Evolutionary conservation across 2,329 filamentous ascomycete genomes (phyloP).

Genomic region (Talaromyces rugulosus): DNA sequence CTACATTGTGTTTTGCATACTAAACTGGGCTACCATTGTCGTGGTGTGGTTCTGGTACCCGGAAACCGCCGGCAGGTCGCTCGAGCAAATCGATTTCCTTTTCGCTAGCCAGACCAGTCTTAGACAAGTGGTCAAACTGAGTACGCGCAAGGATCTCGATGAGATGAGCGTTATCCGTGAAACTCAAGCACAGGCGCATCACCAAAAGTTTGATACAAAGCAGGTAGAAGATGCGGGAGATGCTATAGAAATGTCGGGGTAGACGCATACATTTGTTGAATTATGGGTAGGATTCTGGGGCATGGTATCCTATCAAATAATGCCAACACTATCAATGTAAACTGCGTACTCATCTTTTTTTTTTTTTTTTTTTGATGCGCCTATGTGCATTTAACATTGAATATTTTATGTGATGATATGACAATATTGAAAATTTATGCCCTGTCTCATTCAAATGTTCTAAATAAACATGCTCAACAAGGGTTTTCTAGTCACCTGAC

Average conservation of each 20-base stretch:
- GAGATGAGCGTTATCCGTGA: slow-evolving; percentile 12
- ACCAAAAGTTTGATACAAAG: slow-evolving; percentile 11
- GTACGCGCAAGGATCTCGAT: slow-evolving; percentile 13
- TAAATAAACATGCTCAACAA: neutral
- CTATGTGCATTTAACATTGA: neutral
- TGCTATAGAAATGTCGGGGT: neutral
- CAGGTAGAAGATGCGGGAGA: slow-evolving; percentile 7
- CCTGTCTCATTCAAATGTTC: neutral
- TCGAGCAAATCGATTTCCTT: slow-evolving; percentile 26
- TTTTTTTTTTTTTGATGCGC: neutral
- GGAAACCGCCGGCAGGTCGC: slow-evolving; percentile 19
- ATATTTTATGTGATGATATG: neutral
- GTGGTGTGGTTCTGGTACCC: slow-evolving; percentile 36
- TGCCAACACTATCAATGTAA: neutral
- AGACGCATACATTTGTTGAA: neutral
- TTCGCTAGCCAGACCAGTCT: slow-evolving; percentile 14
- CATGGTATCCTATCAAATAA: neutral
- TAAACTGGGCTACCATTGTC: slow-evolving; percentile 43
- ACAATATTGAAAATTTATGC: neutral
- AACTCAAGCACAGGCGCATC: slow-evolving; percentile 11
- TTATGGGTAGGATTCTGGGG: neutral
- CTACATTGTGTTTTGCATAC: slow-evolving; percentile 27
- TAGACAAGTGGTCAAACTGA: slow-evolving; percentile 14
- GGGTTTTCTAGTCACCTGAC: neutral
- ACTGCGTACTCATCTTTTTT: neutral